A percentile compares a stretch with the other conserved stretches of the same genome.
phyloP scores from a whole-genome alignment of 306 rosid species.

The Dryas alaskensis region DNA sequence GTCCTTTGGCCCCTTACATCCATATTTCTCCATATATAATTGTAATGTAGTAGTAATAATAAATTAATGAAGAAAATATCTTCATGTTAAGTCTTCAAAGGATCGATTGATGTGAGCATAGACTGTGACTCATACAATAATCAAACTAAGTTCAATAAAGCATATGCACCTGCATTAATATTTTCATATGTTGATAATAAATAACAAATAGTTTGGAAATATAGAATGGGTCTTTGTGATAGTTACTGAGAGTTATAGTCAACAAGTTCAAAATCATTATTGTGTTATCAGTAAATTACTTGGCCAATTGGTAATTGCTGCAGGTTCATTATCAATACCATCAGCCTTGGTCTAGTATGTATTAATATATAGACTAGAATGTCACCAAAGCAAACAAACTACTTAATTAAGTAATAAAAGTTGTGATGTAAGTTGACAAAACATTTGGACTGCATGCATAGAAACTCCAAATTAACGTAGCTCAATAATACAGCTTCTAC shows the following conservation, averaged over 20 bases:
- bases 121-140: neutral
- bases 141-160: neutral
- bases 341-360: neutral
- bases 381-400: neutral
- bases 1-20: neutral
- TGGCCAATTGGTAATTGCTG: neutral
- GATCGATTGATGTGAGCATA: neutral
- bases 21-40: neutral
- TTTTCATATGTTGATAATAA: no score
- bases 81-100: neutral
- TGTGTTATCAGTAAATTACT: neutral
- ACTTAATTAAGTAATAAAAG: neutral
- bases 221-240: no score
- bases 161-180: no score
- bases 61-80: slow-evolving; percentile 6
- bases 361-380: neutral
- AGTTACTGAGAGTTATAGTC: neutral
- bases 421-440: slow-evolving; percentile 1
- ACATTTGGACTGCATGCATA: neutral
- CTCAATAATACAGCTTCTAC: slow-evolving; percentile 7
- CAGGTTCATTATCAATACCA: neutral
- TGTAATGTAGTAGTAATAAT: neutral
- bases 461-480: neutral
- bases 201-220: no score
- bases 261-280: neutral